These are phyloP conservation scores for Linaria vulgaris DNA, from an alignment of 257 asterid genomes.

Conservation along the genomic window DNA sequence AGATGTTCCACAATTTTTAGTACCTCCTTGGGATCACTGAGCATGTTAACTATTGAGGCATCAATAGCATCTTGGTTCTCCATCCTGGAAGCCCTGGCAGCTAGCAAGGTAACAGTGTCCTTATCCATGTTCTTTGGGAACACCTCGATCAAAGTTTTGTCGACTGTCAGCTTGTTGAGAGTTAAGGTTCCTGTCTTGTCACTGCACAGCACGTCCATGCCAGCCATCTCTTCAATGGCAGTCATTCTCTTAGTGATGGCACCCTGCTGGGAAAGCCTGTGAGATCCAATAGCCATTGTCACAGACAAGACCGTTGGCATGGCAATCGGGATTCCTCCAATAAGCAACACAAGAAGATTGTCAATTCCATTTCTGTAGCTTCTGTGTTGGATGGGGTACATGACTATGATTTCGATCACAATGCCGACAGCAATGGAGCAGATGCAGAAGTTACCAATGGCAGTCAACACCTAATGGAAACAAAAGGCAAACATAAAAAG, in stretches of 20 bases:
- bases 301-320: slow-evolving; percentile 61
- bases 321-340: slow-evolving; percentile 63
- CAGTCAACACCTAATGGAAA: slow-evolving; percentile 42
- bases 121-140: slow-evolving; percentile 50
- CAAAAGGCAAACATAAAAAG: no score
- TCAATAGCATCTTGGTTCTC: slow-evolving; percentile 94
- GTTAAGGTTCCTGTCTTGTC: slow-evolving; percentile 64
- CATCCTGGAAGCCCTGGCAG: slow-evolving; percentile 79
- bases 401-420: slow-evolving; percentile 47
- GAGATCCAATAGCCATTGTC: slow-evolving; percentile 65
- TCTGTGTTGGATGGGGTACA: slow-evolving; percentile 53
- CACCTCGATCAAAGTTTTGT: slow-evolving; percentile 47
- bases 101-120: slow-evolving; percentile 48
- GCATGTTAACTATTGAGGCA: slow-evolving; percentile 80
- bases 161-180: slow-evolving; percentile 57
- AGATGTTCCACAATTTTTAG: background rate
- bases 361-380: slow-evolving; percentile 55
- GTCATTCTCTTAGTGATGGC: slow-evolving; percentile 68
- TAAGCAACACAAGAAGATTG: slow-evolving; percentile 49
- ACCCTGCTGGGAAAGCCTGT: slow-evolving; percentile 51
- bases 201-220: slow-evolving; percentile 64
- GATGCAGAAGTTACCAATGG: slow-evolving; percentile 59
- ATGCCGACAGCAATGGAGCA: slow-evolving; percentile 53
- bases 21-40: slow-evolving; percentile 77
- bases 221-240: slow-evolving; percentile 64